Base-by-base conservation (phyloP, 495 filamentous ascomycete species). In the Parmelia sp. region DNA sequence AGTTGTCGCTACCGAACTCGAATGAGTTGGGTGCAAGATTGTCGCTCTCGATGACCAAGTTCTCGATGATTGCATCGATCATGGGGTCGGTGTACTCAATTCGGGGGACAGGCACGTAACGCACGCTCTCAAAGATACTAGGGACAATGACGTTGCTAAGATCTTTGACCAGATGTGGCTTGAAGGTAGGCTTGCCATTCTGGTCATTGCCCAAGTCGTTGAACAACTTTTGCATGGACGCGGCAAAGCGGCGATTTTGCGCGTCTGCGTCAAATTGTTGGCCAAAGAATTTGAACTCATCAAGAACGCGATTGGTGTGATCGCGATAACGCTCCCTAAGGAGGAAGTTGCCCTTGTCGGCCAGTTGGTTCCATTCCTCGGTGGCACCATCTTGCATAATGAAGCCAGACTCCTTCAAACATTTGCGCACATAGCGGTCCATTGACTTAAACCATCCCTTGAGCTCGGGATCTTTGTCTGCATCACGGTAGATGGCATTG, bases 1-100 rank as follows among this genome's bases (percentile, higher is more conserved):
- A 96, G 78, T 97, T 96, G 77, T 98, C 93, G 72, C 84, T 90
- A 56, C 86, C 85, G 69, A 97, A 84, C 71, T 98, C 95, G 33
- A 97, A 76, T 3, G 96, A 86, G 74, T 98, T 98, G 45, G 94
- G 94, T 83, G 94, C 90, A 68, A 98, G 83, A 76, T 98, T 98
- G 77, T 97, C 94, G 65, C 91, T 90, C 78, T 98, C 94, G 67
- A 98, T 83, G 49, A 96, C 86, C 33, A 98, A 80, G 73, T 98
- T 98, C 79, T 98, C 94, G 47, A 98, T 80, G 21, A 97, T 79
- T 58, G 88, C 90, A 75, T 98, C 94, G 58, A 94, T 78, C 81
- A 86, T 85, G 17, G 83, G 82, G 70, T 98, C 95, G 4, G 87
- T 87, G 68, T 94, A 94, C 76, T 98, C 94, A 61, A 97, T 96